Evolutionary conservation across 371 early-diverging fungal genomes (phyloP), one percentile per base, ranked within the genome.

Genomic region (Syncephalastrum sp.): DNA sequence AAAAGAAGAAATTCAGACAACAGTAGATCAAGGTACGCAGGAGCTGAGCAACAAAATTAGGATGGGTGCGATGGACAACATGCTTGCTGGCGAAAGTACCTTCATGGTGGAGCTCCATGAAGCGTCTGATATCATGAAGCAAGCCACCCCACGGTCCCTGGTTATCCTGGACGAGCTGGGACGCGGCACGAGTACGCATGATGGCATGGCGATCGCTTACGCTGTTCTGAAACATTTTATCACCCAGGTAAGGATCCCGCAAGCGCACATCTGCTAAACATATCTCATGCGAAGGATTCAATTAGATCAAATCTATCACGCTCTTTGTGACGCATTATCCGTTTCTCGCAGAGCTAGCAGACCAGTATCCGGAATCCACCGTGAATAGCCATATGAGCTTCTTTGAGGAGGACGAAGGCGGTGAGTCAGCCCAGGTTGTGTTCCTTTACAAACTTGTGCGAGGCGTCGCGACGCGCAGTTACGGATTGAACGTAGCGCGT

Each of bases 131-230:
- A 88, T 95, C 16, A 71, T 95, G 66, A 69, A 73, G 29, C 65
- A 78, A 12, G 83, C 87, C 1, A 93, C 95, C 2, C 57, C 61
- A 6, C 75, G 83, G 14, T 90, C 89, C 0, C 69, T 95, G 54
- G 91, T 95, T 1, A 90, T 99, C 33, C 80, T 99, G 66, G 99
- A 99, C 70, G 99, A 99, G 63, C 82, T 99, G 23, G 99, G 99
- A 10, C 88, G 99, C 50, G 99, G 99, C 17, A 99, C 99, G 0
- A 85, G 91, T 13, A 91, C 96, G 1, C 74, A 80, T 41, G 99
- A 99, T 62, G 99, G 99, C 0, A 75, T 92, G 27, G 86, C 95
- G 0, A 89, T 99, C 42, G 98, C 99, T 0, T 88, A 84, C 57
- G 92, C 95, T 0, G 91, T 95, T 0, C 68, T 98, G 7, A 59